Evolutionary conservation across 1,284 basidiomycete genomes (phyloP).

Genomic region (Malassezia japonica): DNA sequence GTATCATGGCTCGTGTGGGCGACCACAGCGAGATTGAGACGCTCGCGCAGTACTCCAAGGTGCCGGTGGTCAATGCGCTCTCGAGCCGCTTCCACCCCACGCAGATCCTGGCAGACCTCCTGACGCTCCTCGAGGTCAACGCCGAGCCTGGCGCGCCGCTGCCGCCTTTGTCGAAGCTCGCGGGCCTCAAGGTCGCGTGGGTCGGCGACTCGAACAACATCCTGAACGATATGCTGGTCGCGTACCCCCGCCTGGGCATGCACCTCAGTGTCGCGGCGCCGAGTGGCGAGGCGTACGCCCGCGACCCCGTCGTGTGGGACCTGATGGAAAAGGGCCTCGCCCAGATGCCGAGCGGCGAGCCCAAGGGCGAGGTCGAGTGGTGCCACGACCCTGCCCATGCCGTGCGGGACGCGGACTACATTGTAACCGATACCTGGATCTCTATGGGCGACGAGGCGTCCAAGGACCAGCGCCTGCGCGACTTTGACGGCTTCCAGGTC

Average conservation of each 20-base stretch:
- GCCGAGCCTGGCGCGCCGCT: slow-evolving; percentile 14
- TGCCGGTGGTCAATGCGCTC: slow-evolving; percentile 90
- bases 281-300: slow-evolving; percentile 58
- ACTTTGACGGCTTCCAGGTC: slow-evolving; percentile 87
- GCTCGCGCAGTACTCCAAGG: slow-evolving; percentile 74
- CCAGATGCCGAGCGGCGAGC: slow-evolving; percentile 45
- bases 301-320: slow-evolving; percentile 65
- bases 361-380: slow-evolving; percentile 59
- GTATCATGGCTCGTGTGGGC: slow-evolving; percentile 91
- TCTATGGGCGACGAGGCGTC: slow-evolving; percentile 98
- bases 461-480: slow-evolving; percentile 73
- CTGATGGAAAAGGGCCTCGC: slow-evolving; percentile 41
- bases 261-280: slow-evolving; percentile 73
- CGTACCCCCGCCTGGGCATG: slow-evolving; percentile 83
- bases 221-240: slow-evolving; percentile 91
- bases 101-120: slow-evolving; percentile 82
- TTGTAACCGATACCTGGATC: slow-evolving; percentile 66
- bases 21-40: slow-evolving; percentile 88
- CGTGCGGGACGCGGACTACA: slow-evolving; percentile 76
- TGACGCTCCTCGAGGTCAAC: slow-evolving; percentile 69
- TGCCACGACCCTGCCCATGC: slow-evolving; percentile 71
- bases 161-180: slow-evolving; percentile 47
- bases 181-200: slow-evolving; percentile 57
- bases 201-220: slow-evolving; percentile 95
- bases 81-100: slow-evolving; percentile 94